Base-by-base conservation (phyloP, 805 yeast species). In the Sporopachydermia lactativora region DNA sequence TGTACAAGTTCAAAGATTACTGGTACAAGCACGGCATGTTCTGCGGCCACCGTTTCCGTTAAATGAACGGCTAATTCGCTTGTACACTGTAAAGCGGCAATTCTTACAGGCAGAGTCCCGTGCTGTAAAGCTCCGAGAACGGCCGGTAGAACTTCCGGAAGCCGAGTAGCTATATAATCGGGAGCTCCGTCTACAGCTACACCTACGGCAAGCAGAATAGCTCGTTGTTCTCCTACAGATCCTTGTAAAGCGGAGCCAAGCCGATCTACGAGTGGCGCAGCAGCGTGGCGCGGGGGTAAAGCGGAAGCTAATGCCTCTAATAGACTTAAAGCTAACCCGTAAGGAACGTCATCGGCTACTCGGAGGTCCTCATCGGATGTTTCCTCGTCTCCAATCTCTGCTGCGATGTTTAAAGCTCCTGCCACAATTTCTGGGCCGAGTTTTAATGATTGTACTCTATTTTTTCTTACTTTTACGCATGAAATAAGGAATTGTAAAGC, bases 101-200 rank as follows among this genome's bases (percentile, higher is more conserved):
- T 77, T 60, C 79, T 74, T 45, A 92, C 98, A 39, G 78, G 60
- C 38, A 78, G 65, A 51, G 81, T 78, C 14, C 71, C 47, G 58
- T 85, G 95, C 54, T 77, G 77, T 53, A 92, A 69, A 49, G 96
- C 96, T 40, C 70, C 62, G 41, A 82, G 70, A 38, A 89, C 62
- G 43, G 77, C 71, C 40, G 85, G 84, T 41, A 86, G 70, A 46
- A 92, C 64, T 53, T 77, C 77, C 44, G 73, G 71, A 45, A 88
- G 62, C 55, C 86, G 89, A 38, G 80, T 70, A 38, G 86, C 72
- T 52, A 82, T 71, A 60, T 70, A 89, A 55, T 92, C 99, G 46
- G 97, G 97, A 35, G 97, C 89, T 57, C 97, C 98, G 47, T 81
- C 73, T 37, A 82, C 82, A 40, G 89, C 76, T 43, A 76, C 83